Percentiles rank a stretch among this genome's conserved stretches.
Conservation (phyloP, 306 rosid genomes). For the Leucaena leucocephala region DNA sequence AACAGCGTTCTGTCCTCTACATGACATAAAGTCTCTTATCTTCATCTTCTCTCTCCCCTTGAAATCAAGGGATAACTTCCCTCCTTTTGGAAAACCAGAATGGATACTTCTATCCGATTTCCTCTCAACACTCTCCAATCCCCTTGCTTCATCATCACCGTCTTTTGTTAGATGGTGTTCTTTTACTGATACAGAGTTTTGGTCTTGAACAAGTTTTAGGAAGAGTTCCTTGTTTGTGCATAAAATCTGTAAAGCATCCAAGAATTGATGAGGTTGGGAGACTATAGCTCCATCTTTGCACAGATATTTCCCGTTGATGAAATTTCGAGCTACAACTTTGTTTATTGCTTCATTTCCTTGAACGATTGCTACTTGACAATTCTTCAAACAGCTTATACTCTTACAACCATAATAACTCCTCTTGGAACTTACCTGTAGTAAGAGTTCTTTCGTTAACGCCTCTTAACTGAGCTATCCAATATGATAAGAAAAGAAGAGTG, state of each 20-base stretch:
- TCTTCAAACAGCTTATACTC: slow-evolving; percentile 42
- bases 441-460: slow-evolving; percentile 33
- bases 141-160: slow-evolving; percentile 42
- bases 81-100: slow-evolving; percentile 27
- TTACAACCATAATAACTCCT: slow-evolving; percentile 52
- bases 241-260: slow-evolving; percentile 69
- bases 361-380: slow-evolving; percentile 32
- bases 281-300: slow-evolving; percentile 44
- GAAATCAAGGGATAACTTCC: slow-evolving; percentile 38
- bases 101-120: slow-evolving; percentile 22
- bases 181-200: slow-evolving; percentile 64
- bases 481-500: background rate
- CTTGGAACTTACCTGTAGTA: slow-evolving; percentile 44
- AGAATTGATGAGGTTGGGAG: slow-evolving; percentile 59
- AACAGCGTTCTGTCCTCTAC: slow-evolving; percentile 43
- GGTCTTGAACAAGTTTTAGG: slow-evolving; percentile 70
- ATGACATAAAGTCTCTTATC: slow-evolving; percentile 43
- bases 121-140: slow-evolving; percentile 37
- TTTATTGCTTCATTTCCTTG: slow-evolving; percentile 51
- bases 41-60: slow-evolving; percentile 32
- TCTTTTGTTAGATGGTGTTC: slow-evolving; percentile 28
- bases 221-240: slow-evolving; percentile 75
- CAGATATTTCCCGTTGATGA: slow-evolving; percentile 43
- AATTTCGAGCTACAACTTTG: slow-evolving; percentile 51
- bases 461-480: background rate